These are phyloP conservation scores for Tetrapisispora nanseiensis DNA, from an alignment of 805 yeast species.

Conservation along the genomic window DNA sequence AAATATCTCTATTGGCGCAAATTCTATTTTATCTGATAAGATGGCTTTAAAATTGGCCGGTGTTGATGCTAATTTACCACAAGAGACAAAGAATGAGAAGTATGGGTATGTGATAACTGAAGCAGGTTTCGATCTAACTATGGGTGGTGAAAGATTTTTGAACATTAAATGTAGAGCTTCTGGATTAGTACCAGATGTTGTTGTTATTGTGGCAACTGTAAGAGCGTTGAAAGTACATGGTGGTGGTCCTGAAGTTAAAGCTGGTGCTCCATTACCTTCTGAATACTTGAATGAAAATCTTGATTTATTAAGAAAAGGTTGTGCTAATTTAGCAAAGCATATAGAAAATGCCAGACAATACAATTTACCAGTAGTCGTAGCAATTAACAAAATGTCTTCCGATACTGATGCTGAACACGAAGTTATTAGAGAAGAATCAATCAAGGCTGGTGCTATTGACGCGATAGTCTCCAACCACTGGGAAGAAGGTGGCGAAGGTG, in stretches of 20 bases:
- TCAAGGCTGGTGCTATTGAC: constrained; percentile 69
- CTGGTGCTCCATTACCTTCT: constrained; percentile 69
- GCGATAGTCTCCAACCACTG: constrained; percentile 79
- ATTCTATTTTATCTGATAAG: constrained; percentile 73
- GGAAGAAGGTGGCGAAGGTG: constrained; percentile 82
- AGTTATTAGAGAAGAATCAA: constrained; percentile 54
- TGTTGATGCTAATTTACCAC: constrained; percentile 38
- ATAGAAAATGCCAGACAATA: constrained; percentile 61
- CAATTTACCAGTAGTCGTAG: constrained; percentile 74
- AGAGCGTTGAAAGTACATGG: constrained; percentile 82
- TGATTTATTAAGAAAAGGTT: constrained; percentile 58
- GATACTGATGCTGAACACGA: constrained; percentile 63
- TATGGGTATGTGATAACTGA: constrained; percentile 77
- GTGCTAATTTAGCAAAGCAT: constrained; percentile 68
- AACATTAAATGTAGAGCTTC: constrained; percentile 76
- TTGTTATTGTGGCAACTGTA: constrained; percentile 74
- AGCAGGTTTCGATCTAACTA: constrained; percentile 84
- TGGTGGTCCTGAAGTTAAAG: constrained; percentile 82
- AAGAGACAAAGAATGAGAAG: constrained; percentile 37
- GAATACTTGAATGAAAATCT: constrained; percentile 65
- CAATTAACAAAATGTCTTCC: constrained; percentile 68
- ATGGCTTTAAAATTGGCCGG: constrained; percentile 76
- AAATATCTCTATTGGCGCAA: constrained; percentile 79
- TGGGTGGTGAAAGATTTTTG: constrained; percentile 85
- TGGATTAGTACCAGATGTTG: constrained; percentile 69